phyloP scores from a whole-genome alignment of 176 grass and related monocot genomes.

The Paspalum vaginatum region DNA sequence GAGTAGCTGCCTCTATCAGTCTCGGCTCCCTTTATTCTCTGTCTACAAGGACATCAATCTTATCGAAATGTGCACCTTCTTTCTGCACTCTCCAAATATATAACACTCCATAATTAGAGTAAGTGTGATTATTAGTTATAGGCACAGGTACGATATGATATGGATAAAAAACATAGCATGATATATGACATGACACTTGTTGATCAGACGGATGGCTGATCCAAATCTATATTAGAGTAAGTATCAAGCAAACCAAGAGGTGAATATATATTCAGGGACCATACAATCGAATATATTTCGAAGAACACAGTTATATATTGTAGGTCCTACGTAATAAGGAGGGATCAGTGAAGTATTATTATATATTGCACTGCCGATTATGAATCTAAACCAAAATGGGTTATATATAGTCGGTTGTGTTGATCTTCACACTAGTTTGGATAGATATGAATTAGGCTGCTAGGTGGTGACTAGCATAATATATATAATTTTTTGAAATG shows the following conservation, averaged over 20 bases:
- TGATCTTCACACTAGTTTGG: too few relatives aligned
- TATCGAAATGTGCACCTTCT: conserved; percentile 30
- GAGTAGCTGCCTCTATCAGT: conserved; percentile 10
- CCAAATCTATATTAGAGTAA: neutral
- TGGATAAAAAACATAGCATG: neutral
- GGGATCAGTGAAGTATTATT: neutral
- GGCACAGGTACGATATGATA: neutral
- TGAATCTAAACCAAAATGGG: too few relatives aligned
- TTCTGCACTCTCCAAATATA: neutral
- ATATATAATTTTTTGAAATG: too few relatives aligned
- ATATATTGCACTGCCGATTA: too few relatives aligned
- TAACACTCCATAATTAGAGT: neutral
- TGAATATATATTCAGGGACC: neutral
- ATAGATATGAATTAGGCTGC: too few relatives aligned
- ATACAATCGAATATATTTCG: neutral
- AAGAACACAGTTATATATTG: conserved; percentile 6
- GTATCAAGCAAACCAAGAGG: conserved; percentile 5
- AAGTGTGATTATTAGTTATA: neutral
- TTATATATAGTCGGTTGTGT: too few relatives aligned
- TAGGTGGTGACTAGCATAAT: too few relatives aligned
- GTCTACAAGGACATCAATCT: conserved; percentile 34
- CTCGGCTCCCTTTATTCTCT: conserved; percentile 41
- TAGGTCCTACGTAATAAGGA: neutral
- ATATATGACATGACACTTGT: neutral
- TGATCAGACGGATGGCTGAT: neutral